Conservation (phyloP, 1,139 yeast species). For the Tardiomyces blankii region DNA sequence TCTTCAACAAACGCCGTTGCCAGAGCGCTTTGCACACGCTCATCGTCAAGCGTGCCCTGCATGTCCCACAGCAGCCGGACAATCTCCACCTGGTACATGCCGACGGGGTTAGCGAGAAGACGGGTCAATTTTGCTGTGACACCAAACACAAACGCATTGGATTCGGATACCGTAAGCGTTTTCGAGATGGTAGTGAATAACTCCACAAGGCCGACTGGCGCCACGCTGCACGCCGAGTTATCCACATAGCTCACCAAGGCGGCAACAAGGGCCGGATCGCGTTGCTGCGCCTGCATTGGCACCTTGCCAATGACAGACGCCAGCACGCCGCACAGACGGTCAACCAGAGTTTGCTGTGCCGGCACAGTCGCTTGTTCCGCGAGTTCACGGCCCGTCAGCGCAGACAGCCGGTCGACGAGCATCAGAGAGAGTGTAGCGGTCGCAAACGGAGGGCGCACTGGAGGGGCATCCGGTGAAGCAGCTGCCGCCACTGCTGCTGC, state of each 20-base stretch:
- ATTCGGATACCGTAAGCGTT: conserved; percentile 10
- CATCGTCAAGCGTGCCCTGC: conserved; percentile 23
- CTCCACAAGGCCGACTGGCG: conserved; percentile 34
- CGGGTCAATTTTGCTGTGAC: neutral
- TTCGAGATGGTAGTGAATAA: conserved; percentile 32
- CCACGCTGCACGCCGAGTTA: neutral
- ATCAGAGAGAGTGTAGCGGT: conserved; percentile 36
- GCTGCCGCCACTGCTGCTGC: conserved; percentile 18
- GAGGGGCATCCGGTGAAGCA: conserved; percentile 8
- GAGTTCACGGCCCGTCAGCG: conserved; percentile 21
- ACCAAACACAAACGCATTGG: conserved; percentile 11
- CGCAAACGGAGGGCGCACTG: conserved; percentile 28
- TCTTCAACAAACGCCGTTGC: conserved; percentile 20
- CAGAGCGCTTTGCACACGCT: conserved; percentile 28
- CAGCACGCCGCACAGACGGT: conserved; percentile 31
- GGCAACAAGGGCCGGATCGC: conserved; percentile 24
- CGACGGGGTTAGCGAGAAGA: conserved; percentile 11
- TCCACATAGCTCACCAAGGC: conserved; percentile 26
- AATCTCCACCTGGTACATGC: conserved; percentile 50
- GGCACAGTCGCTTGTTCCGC: conserved; percentile 12
- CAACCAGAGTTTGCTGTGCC: conserved; percentile 10
- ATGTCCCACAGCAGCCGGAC: conserved; percentile 36
- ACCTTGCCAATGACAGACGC: conserved; percentile 35
- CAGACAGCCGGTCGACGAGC: conserved; percentile 29
- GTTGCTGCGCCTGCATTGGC: conserved; percentile 31